phyloP scores from a whole-genome alignment of 2,329 filamentous ascomycete species.

The Aspergillus amoenus region DNA sequence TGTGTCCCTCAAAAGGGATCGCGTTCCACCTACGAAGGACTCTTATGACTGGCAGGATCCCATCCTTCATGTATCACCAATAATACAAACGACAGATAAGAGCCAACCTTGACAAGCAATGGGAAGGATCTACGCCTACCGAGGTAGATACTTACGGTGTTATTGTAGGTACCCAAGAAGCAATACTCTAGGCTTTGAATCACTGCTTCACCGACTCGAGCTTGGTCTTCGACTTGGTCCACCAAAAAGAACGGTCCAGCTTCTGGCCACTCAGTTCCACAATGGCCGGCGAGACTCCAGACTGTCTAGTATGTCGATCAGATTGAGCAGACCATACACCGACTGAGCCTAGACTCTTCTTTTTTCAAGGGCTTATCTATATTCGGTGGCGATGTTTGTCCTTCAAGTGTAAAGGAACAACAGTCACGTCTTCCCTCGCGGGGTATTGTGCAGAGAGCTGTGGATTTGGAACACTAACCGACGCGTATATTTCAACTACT shows the following conservation, averaged over 20 bases:
- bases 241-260: background rate
- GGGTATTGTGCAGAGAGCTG: background rate
- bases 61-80: background rate
- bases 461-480: background rate
- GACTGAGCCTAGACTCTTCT: constrained; percentile 4
- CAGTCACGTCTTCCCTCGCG: background rate
- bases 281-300: background rate
- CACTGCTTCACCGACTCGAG: background rate
- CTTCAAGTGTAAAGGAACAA: background rate
- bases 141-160: background rate
- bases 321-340: background rate
- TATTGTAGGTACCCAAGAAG: background rate
- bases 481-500: background rate
- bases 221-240: background rate
- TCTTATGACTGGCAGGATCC: background rate
- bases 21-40: background rate
- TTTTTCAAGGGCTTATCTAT: background rate
- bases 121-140: background rate
- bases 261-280: background rate
- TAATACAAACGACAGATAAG: background rate
- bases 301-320: constrained; percentile 1
- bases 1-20: background rate
- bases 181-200: background rate
- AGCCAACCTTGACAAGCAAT: background rate
- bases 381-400: background rate